Evolutionary conservation across 495 filamentous ascomycete genomes (phyloP).

Genomic region (Penicillium argentinense): DNA sequence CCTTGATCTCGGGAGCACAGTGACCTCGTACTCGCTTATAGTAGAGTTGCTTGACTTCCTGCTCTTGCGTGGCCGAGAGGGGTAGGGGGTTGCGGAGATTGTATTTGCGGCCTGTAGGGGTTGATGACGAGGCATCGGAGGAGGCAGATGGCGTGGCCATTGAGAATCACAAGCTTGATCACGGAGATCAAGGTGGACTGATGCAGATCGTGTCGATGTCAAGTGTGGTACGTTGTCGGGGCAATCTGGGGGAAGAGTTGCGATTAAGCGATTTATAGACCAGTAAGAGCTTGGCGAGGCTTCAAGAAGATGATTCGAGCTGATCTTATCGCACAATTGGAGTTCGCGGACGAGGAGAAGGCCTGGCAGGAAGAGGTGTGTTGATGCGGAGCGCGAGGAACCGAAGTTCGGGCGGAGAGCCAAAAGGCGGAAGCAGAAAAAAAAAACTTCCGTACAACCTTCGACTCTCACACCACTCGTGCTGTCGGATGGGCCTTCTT

Average conservation of each 20-base stretch:
- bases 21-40: conserved; percentile 77
- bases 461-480: conserved; percentile 9
- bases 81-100: conserved; percentile 78
- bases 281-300: not conserved
- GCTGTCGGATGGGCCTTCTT: conserved; percentile 2
- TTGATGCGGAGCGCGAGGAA: conserved; percentile 31
- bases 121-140: conserved; percentile 18
- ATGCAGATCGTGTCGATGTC: conserved; percentile 10
- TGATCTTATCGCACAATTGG: conserved; percentile 1
- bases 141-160: conserved; percentile 28
- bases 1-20: conserved; percentile 85
- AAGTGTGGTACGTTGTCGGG: conserved; percentile 5
- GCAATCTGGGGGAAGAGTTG: not conserved
- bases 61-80: conserved; percentile 88
- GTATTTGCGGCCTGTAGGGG: conserved; percentile 25
- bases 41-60: conserved; percentile 86
- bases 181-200: conserved; percentile 16
- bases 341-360: not conserved
- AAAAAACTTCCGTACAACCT: conserved; percentile 25
- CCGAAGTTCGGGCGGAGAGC: conserved; percentile 30
- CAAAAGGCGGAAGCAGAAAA: conserved; percentile 24
- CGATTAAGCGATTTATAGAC: not conserved
- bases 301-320: not conserved
- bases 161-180: conserved; percentile 18
- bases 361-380: conserved; percentile 15